Base-by-base conservation (phyloP, 2,329 filamentous ascomycete genomes). In the Blumeria graminis region DNA sequence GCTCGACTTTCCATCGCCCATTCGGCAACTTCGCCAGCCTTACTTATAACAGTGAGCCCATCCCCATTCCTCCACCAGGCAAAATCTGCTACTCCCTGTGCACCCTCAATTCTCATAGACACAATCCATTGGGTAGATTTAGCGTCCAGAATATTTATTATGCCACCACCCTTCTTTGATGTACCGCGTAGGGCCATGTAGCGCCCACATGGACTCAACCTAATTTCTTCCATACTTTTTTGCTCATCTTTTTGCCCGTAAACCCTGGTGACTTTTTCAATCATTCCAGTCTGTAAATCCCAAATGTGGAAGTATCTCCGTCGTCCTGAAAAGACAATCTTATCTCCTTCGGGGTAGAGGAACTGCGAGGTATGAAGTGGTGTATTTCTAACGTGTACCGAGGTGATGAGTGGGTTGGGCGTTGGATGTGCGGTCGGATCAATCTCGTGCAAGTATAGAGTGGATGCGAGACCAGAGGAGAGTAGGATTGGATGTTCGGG, bases 231-330 rank as follows among this genome's bases (percentile, higher is more conserved):
- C 87, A 95, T 95, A 43, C 78, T 84, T 63, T 81, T 84, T 68
- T 95, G 89, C 68, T 94, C 86, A 56, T 85, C 76, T 61, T 81
- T 74, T 62, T 88, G 82, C 60, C 88, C 79, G 65, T 84, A 77
- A 58, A 92, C 72, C 66, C 84, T 75, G 62, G 78, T 80, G 48
- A 94, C 77, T 69, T 94, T 94, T 64, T 90, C 84, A 53, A 98
- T 80, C 11, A 75, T 72, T 46, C 92, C 92, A 0, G 83, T 82
- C 46, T 82, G 74, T 28, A 98, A 76, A 64, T 96, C 82, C 92
- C 92, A 98, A 61, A 84, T 81, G 70, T 96, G 92, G 69, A 96
- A 95, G 72, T 88, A 96, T 60, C 81, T 81, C 54, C 92, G 80
- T 38, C 90, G 82, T 39, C 89, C 89, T 16, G 88, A 84, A 58